A percentile compares a stretch with the other conserved stretches of the same genome.
phyloP scores from a whole-genome alignment of 148 eudicot genomes.

The Chenopodium quinoa region DNA sequence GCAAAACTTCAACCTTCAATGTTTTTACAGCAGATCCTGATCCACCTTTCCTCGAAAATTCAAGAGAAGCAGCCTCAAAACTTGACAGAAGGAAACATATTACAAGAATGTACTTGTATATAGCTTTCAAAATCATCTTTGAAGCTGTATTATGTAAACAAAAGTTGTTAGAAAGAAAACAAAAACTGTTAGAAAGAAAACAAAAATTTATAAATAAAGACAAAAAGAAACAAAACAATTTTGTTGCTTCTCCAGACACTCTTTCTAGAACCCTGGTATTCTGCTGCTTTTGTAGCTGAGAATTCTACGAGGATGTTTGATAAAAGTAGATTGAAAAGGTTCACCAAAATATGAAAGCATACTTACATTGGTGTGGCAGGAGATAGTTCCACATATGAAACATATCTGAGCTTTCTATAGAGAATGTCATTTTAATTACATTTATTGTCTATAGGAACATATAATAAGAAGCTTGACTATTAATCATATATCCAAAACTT shows the following conservation, averaged over 20 bases:
- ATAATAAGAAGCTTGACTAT: not conserved
- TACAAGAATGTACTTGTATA: not conserved
- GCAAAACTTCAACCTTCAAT: conserved; percentile 2
- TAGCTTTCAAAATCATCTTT: conserved; percentile 1
- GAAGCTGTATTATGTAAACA: not conserved
- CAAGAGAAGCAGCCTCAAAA: not conserved
- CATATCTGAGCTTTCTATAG: not conserved
- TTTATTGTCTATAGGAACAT: not conserved
- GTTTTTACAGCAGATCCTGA: conserved; percentile 13
- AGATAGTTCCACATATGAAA: not conserved
- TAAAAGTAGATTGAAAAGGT: not conserved
- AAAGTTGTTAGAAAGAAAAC: not conserved
- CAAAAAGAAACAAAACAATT: not conserved
- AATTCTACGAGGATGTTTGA: not conserved
- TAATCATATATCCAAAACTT: not conserved
- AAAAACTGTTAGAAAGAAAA: too few relatives aligned
- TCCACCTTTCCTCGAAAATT: not conserved
- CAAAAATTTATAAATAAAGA: too few relatives aligned
- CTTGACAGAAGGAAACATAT: not conserved
- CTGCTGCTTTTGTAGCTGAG: not conserved
- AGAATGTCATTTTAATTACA: not conserved
- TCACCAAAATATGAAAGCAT: not conserved
- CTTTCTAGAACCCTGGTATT: not conserved
- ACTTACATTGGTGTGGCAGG: not conserved
- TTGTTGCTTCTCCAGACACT: not conserved